phyloP scores from a whole-genome alignment of 306 rosid species.

The Casuarina glauca region DNA sequence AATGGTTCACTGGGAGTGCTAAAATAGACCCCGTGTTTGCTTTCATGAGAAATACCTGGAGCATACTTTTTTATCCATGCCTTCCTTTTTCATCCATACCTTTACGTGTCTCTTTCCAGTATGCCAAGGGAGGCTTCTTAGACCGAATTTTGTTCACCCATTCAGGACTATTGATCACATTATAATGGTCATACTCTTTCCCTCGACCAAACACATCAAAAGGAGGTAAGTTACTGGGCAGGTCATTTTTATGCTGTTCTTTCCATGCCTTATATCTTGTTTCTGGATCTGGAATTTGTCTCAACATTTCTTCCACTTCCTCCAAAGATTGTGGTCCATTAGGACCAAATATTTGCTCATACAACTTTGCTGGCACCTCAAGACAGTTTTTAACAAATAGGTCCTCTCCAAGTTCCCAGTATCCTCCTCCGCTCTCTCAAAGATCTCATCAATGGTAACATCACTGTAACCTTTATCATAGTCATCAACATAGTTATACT shows the following conservation, averaged over 20 bases:
- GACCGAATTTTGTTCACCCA: slow-evolving; percentile 56
- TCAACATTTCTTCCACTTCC: slow-evolving; percentile 68
- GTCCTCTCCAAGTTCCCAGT: slow-evolving; percentile 97
- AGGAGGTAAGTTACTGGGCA: slow-evolving; percentile 47
- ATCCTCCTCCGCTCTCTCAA: slow-evolving; percentile 79
- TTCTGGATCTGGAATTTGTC: slow-evolving; percentile 84
- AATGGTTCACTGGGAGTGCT: slow-evolving; percentile 88
- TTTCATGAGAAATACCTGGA: slow-evolving; percentile 87
- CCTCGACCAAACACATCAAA: slow-evolving; percentile 75
- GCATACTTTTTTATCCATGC: slow-evolving; percentile 87
- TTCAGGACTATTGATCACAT: slow-evolving; percentile 63
- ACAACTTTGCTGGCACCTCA: slow-evolving; percentile 81
- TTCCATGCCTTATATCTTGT: slow-evolving; percentile 85
- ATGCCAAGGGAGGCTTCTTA: slow-evolving; percentile 74
- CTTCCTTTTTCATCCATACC: slow-evolving; percentile 57
- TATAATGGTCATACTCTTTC: slow-evolving; percentile 79
- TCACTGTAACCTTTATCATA: slow-evolving; percentile 95
- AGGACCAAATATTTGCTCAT: slow-evolving; percentile 93
- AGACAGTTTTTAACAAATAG: slow-evolving; percentile 66
- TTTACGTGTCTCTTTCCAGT: slow-evolving; percentile 93
- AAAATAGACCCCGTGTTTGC: slow-evolving; percentile 93
- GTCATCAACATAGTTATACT: slow-evolving; percentile 87
- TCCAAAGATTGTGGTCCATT: slow-evolving; percentile 91
- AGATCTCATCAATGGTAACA: slow-evolving; percentile 69
- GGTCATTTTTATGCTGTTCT: slow-evolving; percentile 64